Percentiles rank a stretch among this genome's conserved stretches.
Evolutionary conservation across 2,329 filamentous ascomycete genomes (phyloP).

Genomic region (Exophiala bonariae): DNA sequence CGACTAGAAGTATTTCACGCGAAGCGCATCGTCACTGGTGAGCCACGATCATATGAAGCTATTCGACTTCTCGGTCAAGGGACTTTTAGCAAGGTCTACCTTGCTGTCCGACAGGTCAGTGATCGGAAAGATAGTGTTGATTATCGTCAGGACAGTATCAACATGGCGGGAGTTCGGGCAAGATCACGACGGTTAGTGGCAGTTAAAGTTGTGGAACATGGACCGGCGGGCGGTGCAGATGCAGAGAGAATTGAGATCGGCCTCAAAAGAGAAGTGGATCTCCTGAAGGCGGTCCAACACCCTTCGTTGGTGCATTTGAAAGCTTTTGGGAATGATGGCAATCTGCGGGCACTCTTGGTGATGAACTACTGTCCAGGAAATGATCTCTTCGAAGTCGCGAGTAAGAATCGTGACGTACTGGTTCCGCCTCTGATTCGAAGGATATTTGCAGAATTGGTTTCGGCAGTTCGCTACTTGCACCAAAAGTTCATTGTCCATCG

Average conservation of each 20-base stretch:
- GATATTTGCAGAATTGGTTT: constrained; percentile 86
- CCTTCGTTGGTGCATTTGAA: constrained; percentile 89
- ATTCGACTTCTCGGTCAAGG: constrained; percentile 83
- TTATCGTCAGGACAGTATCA: constrained; percentile 33
- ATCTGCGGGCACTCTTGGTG: constrained; percentile 77
- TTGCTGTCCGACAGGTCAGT: constrained; percentile 75
- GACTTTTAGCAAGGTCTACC: constrained; percentile 90
- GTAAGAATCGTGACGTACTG: constrained; percentile 66
- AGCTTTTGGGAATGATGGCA: constrained; percentile 82
- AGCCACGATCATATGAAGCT: constrained; percentile 74
- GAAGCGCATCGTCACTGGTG: constrained; percentile 64
- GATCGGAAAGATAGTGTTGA: constrained; percentile 47
- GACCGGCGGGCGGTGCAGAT: constrained; percentile 87
- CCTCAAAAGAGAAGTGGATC: constrained; percentile 90
- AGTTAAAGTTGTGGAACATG: constrained; percentile 93
- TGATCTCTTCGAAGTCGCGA: constrained; percentile 91
- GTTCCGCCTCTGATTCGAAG: constrained; percentile 71
- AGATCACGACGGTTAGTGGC: constrained; percentile 80
- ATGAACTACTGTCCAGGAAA: constrained; percentile 91
- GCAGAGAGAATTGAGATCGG: constrained; percentile 92
- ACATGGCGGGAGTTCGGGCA: constrained; percentile 46
- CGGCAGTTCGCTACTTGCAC: constrained; percentile 84
- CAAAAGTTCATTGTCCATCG: constrained; percentile 84
- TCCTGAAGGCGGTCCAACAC: constrained; percentile 83
- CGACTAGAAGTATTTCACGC: constrained; percentile 68